These are phyloP conservation scores for Zasmidium angulare DNA, from an alignment of 2,329 filamentous ascomycete genomes.

Conservation along the genomic window DNA sequence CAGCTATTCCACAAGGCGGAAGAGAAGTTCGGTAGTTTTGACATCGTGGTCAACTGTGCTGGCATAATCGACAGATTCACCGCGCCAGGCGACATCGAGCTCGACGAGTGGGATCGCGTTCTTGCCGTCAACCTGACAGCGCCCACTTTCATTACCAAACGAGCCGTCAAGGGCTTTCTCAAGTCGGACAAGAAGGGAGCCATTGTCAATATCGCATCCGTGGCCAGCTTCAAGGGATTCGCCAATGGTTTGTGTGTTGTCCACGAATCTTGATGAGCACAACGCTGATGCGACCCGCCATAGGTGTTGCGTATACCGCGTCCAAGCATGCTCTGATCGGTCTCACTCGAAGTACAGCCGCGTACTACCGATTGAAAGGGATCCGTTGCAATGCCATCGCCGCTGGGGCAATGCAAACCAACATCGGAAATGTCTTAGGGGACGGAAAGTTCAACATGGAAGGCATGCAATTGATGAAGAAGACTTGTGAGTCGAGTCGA, in stretches of 20 bases:
- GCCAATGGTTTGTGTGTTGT: conserved; percentile 37
- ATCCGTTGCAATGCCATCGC: conserved; percentile 40
- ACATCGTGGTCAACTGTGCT: conserved; percentile 53
- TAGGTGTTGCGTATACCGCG: conserved; percentile 46
- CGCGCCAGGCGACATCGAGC: conserved; percentile 50
- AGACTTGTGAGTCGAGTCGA: conserved; percentile 24
- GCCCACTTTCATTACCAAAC: conserved; percentile 53
- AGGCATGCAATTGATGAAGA: conserved; percentile 26
- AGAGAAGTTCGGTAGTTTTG: conserved; percentile 48
- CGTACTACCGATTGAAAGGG: conserved; percentile 54
- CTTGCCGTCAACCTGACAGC: conserved; percentile 59
- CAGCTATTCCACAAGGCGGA: conserved; percentile 38
- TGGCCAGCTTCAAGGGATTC: conserved; percentile 47
- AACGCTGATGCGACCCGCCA: neutral
- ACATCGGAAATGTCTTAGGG: conserved; percentile 50
- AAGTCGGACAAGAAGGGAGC: conserved; percentile 45
- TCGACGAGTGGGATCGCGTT: conserved; percentile 53
- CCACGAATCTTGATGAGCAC: conserved; percentile 18
- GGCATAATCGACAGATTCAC: conserved; percentile 59
- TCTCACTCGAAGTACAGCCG: conserved; percentile 58
- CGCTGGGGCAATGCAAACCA: conserved; percentile 57
- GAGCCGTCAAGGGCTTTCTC: conserved; percentile 51
- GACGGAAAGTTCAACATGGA: conserved; percentile 30
- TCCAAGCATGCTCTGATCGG: conserved; percentile 57
- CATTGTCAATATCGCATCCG: conserved; percentile 56